Evolutionary conservation across 768 basidiomycete species (phyloP).

Genomic region (Polyporus arcularius): DNA sequence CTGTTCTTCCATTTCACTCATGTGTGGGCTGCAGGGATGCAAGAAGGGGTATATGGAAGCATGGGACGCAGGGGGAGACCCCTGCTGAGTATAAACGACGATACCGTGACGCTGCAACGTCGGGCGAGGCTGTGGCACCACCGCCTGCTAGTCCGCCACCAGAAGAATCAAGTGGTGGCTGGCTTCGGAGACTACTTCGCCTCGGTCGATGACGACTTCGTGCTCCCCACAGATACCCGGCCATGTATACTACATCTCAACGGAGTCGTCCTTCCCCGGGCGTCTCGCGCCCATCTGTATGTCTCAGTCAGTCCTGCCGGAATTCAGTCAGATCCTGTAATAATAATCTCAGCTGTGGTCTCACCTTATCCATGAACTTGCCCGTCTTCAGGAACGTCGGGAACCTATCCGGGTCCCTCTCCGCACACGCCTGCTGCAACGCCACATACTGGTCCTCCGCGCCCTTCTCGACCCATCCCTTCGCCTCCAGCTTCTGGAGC

Average conservation of each 20-base stretch:
- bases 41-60: constrained; percentile 75
- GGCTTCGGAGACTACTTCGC: background rate
- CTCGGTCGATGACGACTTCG: background rate
- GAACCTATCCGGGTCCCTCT: background rate
- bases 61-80: constrained; percentile 55
- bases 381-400: background rate
- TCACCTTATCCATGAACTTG: background rate
- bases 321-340: background rate
- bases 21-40: constrained; percentile 43
- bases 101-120: constrained; percentile 26
- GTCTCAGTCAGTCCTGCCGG: too few species aligned
- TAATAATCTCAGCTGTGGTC: background rate
- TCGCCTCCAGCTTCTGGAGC: background rate
- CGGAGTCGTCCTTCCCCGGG: too few species aligned
- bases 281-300: too few species aligned
- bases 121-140: background rate
- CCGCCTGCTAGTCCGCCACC: background rate
- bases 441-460: background rate
- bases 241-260: background rate
- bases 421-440: background rate
- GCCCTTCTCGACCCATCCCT: background rate
- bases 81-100: constrained; percentile 84
- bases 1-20: background rate
- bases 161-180: background rate
- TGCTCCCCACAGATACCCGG: background rate